A percentile compares a stretch with the other conserved stretches of the same genome.
Conservation (phyloP, 768 basidiomycete species). For the Russula emetica region DNA sequence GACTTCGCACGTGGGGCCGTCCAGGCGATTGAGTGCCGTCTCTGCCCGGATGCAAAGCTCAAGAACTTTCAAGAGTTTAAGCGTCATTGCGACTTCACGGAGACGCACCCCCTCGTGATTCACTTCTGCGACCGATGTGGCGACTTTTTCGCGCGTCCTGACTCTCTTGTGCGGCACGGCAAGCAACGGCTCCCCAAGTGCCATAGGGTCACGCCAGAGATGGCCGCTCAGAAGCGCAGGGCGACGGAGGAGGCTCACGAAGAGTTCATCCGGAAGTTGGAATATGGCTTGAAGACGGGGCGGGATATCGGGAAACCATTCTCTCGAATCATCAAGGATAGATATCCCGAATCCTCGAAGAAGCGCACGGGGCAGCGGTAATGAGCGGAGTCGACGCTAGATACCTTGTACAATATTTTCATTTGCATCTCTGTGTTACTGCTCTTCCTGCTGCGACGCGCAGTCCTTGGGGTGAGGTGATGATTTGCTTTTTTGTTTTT, state of each 20-base stretch:
- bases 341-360: background rate
- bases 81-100: background rate
- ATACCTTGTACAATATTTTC: background rate
- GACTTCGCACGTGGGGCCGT: background rate
- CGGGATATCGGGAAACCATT: background rate
- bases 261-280: background rate
- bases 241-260: background rate
- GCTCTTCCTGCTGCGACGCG: too few species aligned
- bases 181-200: background rate
- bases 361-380: background rate
- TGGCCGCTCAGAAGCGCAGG: background rate
- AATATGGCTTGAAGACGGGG: background rate
- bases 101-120: constrained; percentile 1
- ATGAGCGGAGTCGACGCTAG: background rate
- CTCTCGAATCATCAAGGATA: background rate
- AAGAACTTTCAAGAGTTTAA: background rate
- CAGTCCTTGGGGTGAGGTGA: too few species aligned
- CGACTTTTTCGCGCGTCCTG: background rate
- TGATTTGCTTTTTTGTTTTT: background rate
- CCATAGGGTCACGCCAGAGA: background rate
- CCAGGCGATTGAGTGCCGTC: background rate
- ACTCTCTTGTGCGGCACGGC: background rate
- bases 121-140: background rate
- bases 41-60: background rate
- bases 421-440: too few species aligned